Base-by-base conservation (phyloP, 78 protist genomes). In the Pigoraptor vietnamica region DNA sequence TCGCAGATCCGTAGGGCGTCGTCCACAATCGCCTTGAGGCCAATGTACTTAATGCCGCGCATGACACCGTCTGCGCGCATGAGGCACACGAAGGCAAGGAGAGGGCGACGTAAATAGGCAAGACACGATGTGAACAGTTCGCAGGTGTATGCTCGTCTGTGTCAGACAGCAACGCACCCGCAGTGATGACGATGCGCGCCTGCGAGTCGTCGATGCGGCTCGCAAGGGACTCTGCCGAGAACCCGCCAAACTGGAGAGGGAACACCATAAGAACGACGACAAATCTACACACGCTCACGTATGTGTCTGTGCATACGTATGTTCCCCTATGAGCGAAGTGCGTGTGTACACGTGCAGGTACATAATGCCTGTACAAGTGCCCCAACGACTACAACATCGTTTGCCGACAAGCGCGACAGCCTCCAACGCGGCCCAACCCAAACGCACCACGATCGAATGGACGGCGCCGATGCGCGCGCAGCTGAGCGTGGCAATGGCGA, bases 401-500 rank as follows among this genome's bases (percentile, higher is more conserved):
- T n/a, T n/a, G n/a, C n/a, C n/a, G n/a, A n/a, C n/a, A n/a, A n/a
- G n/a, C n/a, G n/a, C n/a, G n/a, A n/a, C n/a, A n/a, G n/a, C n/a
- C n/a, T n/a, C n/a, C n/a, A n/a, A n/a, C n/a, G n/a, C 90, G 79
- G 25, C 25, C 56, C 39, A 33, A n/a, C 32, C 83, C 9, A 0
- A 9, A n/a, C n/a, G n/a, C 6, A 79, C 40, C 25, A 93, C 67
- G 56, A 89, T 29, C 25, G 96, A 90, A 95, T 97, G 98, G 2
- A 95, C 37, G 1, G 97, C 98, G 67, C 99, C 99, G 48, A 98
- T 90, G 38, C 94, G 91, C 29, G 92, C 92, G 40, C 94, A 93
- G 56, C 92, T 92, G 23, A 93, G 89, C 90, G 83, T 89, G 36
- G 92, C 90, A 2, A 90, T 1, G 36, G 35, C 67, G 0, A 90